Conservation (phyloP, 78 protist species). For the Capsaspora owczarzaki region DNA sequence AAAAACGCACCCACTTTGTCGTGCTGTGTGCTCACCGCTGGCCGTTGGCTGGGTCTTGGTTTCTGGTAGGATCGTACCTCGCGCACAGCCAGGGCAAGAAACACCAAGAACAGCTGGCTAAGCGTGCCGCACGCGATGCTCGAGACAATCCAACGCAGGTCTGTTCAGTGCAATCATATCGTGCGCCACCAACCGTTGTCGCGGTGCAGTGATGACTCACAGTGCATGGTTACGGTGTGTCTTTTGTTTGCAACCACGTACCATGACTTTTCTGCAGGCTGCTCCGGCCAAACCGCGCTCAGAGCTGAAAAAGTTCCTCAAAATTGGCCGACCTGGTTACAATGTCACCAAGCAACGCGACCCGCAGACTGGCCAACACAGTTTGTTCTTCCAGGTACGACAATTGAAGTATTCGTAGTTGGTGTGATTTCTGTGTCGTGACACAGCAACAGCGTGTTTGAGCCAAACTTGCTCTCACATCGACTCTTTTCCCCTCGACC, state of each 20-base stretch:
- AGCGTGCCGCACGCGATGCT: slow-evolving; percentile 13
- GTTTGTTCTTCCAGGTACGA: slow-evolving; percentile 15
- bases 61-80: slow-evolving; percentile 83
- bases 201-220: no score
- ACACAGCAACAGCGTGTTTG: not conserved
- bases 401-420: no score
- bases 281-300: not conserved
- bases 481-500: no score
- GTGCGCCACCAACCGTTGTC: not conserved
- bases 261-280: no score
- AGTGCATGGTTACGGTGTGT: no score
- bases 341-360: slow-evolving; percentile 19
- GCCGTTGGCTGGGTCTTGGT: no score
- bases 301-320: slow-evolving; percentile 48
- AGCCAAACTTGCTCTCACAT: no score
- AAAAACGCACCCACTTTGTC: no score
- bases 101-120: slow-evolving; percentile 83
- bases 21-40: no score
- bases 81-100: slow-evolving; percentile 90
- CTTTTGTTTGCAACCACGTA: no score
- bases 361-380: not conserved
- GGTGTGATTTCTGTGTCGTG: not conserved
- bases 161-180: not conserved
- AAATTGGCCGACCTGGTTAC: slow-evolving; percentile 84
- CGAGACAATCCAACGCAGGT: not conserved